Evolutionary conservation across 441 rosid species (phyloP).

Genomic region (Brassica balearica): DNA sequence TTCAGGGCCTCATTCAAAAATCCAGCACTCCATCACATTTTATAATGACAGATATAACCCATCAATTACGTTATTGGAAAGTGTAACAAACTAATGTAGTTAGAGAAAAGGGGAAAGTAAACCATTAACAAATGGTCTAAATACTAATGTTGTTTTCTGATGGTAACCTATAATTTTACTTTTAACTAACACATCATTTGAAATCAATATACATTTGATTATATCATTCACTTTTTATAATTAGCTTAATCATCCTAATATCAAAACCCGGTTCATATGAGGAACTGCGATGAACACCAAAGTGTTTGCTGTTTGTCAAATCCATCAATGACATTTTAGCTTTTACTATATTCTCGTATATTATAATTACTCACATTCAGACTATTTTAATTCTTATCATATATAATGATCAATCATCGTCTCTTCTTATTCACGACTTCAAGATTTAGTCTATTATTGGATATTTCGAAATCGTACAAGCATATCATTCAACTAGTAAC

Average conservation of each 20-base stretch:
- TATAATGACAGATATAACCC: neutral
- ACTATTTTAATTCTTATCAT: constrained; percentile 17
- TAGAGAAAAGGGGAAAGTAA: neutral
- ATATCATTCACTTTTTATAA: neutral
- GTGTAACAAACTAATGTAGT: neutral
- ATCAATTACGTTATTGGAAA: neutral
- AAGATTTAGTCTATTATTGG: constrained; percentile 14
- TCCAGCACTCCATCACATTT: neutral
- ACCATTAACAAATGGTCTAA: neutral
- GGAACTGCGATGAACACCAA: constrained; percentile 6
- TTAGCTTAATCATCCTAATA: constrained; percentile 11
- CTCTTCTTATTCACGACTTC: constrained; percentile 43
- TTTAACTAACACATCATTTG: neutral
- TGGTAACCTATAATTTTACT: neutral
- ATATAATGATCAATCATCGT: constrained; percentile 44
- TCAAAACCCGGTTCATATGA: constrained; percentile 27
- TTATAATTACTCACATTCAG: constrained; percentile 34
- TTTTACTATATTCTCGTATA: constrained; percentile 38
- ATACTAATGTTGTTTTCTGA: neutral
- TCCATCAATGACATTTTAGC: constrained; percentile 33
- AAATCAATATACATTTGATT: constrained; percentile 4
- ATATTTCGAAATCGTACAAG: constrained; percentile 12
- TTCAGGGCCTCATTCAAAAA: neutral
- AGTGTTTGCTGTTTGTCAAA: constrained; percentile 28
- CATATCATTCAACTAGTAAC: constrained; percentile 20